Percentiles rank a stretch among this genome's conserved stretches.
These are phyloP conservation scores for Scedosporium boydii DNA, from an alignment of 2,329 filamentous ascomycete genomes.

Conservation along the genomic window DNA sequence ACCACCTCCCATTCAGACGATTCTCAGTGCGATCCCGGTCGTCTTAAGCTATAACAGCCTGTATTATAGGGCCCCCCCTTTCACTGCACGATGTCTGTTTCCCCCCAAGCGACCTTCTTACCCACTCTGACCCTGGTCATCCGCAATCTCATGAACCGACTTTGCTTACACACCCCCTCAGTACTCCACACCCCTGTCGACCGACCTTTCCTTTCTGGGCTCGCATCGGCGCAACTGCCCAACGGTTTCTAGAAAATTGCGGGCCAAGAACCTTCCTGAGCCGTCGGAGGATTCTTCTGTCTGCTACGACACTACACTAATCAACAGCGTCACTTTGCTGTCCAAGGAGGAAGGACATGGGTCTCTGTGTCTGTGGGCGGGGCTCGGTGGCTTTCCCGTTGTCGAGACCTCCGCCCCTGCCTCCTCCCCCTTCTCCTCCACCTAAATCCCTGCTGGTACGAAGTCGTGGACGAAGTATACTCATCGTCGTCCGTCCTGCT, in stretches of 20 bases:
- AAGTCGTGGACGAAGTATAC: too few species aligned
- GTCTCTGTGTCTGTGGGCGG: neutral
- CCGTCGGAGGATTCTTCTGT: slow-evolving; percentile 35
- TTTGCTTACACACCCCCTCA: slow-evolving; percentile 14
- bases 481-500: too few species aligned
- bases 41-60: neutral
- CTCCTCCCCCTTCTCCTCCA: neutral
- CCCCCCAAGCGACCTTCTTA: slow-evolving; percentile 3
- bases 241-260: slow-evolving; percentile 38
- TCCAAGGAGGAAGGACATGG: neutral
- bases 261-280: slow-evolving; percentile 27
- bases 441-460: neutral
- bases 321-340: neutral
- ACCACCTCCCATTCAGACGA: neutral
- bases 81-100: neutral
- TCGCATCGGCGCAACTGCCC: slow-evolving; percentile 29
- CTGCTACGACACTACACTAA: neutral
- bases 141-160: slow-evolving; percentile 38
- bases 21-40: neutral
- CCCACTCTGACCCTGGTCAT: slow-evolving; percentile 18
- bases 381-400: slow-evolving; percentile 5
- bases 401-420: neutral
- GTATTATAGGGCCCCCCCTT: slow-evolving; percentile 1
- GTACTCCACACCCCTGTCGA: neutral
- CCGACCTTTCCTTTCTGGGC: slow-evolving; percentile 30